phyloP scores from a whole-genome alignment of 1,139 yeast genomes.

The Komagataea norvegica region DNA sequence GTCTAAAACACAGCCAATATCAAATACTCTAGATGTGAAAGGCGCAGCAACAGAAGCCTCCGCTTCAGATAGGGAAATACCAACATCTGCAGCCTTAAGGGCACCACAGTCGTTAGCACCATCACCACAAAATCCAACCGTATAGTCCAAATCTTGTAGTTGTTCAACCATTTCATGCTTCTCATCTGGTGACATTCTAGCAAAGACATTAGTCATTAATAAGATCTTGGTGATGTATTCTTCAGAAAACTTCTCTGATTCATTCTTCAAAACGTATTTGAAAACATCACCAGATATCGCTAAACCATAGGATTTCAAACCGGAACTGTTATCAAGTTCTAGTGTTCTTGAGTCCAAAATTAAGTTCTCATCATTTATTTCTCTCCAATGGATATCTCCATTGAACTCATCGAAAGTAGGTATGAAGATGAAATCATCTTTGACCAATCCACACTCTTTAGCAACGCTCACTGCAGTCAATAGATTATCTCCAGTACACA shows the following conservation, averaged over 20 bases:
- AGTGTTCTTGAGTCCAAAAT: slow-evolving; percentile 61
- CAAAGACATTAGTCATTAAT: slow-evolving; percentile 73
- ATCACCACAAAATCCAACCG: slow-evolving; percentile 97
- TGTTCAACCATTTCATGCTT: slow-evolving; percentile 92
- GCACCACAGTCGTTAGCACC: slow-evolving; percentile 99
- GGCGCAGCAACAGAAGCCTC: slow-evolving; percentile 99
- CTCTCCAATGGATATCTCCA: slow-evolving; percentile 50
- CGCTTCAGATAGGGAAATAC: slow-evolving; percentile 92
- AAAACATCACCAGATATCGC: slow-evolving; percentile 94
- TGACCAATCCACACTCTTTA: slow-evolving; percentile 69
- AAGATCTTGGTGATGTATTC: slow-evolving; percentile 53
- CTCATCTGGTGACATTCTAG: slow-evolving; percentile 98
- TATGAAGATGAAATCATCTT: slow-evolving; percentile 50
- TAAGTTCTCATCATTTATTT: slow-evolving; percentile 50
- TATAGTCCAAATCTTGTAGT: slow-evolving; percentile 76
- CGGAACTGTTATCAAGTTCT: slow-evolving; percentile 20
- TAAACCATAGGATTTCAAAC: slow-evolving; percentile 45
- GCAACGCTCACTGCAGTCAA: slow-evolving; percentile 94
- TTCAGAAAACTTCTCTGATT: slow-evolving; percentile 32
- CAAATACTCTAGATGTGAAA: slow-evolving; percentile 84
- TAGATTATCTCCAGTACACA: slow-evolving; percentile 98
- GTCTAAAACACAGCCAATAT: slow-evolving; percentile 86
- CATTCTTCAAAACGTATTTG: slow-evolving; percentile 60
- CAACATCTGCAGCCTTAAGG: slow-evolving; percentile 93
- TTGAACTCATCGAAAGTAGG: slow-evolving; percentile 48